phyloP scores from a whole-genome alignment of 176 grass and related monocot species.

The Aegilops speltoides region DNA sequence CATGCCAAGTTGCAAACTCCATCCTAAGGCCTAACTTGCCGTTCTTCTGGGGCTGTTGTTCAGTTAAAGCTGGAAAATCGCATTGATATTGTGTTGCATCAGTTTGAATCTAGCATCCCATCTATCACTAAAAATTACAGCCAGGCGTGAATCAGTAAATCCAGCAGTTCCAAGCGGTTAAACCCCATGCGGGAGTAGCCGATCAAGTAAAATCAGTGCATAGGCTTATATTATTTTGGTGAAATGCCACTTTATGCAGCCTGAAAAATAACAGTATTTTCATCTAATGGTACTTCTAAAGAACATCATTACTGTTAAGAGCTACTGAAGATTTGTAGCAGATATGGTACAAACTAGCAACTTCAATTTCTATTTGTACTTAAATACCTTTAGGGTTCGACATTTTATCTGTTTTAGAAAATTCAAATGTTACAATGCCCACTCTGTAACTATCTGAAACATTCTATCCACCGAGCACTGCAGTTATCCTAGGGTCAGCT shows the following conservation, averaged over 20 bases:
- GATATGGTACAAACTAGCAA: no score
- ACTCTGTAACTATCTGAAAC: neutral
- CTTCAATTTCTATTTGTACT: neutral
- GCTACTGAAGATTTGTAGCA: neutral
- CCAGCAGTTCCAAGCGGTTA: neutral
- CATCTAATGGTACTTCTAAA: neutral
- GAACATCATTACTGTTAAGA: neutral
- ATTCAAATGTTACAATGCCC: neutral
- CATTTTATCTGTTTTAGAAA: neutral
- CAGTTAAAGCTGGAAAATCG: slow-evolving; percentile 25
- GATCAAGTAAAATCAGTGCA: neutral
- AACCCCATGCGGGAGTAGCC: neutral
- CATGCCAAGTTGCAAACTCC: neutral
- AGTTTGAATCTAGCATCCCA: neutral
- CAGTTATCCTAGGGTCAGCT: neutral
- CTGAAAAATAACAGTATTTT: neutral
- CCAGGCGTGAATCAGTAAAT: neutral
- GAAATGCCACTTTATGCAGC: neutral
- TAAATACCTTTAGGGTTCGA: neutral
- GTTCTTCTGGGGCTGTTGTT: neutral
- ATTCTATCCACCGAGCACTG: neutral
- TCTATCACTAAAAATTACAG: neutral
- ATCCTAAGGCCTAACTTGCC: neutral
- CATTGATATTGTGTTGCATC: neutral
- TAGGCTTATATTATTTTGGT: slow-evolving; percentile 7